Evolutionary conservation across 1,284 basidiomycete species (phyloP), one percentile per base, ranked within the genome.

Genomic region (Anthracocystis setariae): DNA sequence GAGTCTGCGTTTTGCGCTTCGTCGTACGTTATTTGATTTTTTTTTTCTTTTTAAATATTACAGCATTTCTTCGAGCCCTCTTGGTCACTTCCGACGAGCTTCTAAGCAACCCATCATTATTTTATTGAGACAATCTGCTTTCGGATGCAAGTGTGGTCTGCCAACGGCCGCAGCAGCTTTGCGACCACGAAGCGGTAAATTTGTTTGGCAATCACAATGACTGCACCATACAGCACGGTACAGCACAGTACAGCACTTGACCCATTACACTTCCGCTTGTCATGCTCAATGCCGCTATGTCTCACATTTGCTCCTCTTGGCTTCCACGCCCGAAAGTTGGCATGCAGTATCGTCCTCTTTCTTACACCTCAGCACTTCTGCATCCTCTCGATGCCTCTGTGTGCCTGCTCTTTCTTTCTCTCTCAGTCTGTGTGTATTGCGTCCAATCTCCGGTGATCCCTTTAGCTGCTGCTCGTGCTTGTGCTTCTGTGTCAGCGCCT

Each of bases 241-340:
- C n/a, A n/a, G n/a, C n/a, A n/a, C n/a, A n/a, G n/a, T n/a, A n/a
- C n/a, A 29, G 29, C 29, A 7, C 7, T 29, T 37, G 8, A 5
- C 15, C 35, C 35, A 37, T 37, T 37, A 37, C 23, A 46, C 27
- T 29, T 37, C 53, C 45, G 47, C 47, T 33, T 50, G 48, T 58
- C 56, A 58, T 50, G 33, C 47, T 46, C 56, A 54, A 54, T 53
- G 51, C 46, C 46, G 58, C 39, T 43, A 38, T 61, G 58, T 61
- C 51, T 61, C 58, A 54, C 33, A 15, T 55, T 42, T 45, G 43
- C 52, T 32, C 37, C 29, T 55, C 60, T 54, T 61, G 58, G 58
- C 58, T 61, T 61, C 58, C 58, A 61, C 51, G 58, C 58, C 29
- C 58, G 40, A 29, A 37, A 25, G 43, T 21, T 39, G 52, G 52